These are phyloP conservation scores for Kluyveromyces siamensis DNA, from an alignment of 805 yeast species.

Conservation along the genomic window DNA sequence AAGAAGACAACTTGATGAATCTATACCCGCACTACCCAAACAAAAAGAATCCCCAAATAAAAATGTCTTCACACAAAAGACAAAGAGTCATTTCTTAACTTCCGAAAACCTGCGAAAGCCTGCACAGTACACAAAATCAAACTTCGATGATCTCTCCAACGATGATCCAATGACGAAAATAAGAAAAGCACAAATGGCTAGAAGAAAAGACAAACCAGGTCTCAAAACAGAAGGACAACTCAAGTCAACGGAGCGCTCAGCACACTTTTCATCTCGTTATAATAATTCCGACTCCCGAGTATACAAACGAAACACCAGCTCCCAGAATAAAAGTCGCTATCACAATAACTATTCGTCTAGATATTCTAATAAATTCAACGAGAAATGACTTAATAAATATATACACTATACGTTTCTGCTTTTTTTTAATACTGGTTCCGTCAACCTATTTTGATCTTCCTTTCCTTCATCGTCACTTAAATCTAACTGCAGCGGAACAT, in stretches of 20 bases:
- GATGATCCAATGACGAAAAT: slow-evolving; percentile 25
- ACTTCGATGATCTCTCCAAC: slow-evolving; percentile 7
- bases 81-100: not conserved
- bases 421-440: not conserved
- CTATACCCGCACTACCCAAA: slow-evolving; percentile 5
- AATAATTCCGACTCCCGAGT: not conserved
- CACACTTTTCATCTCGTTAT: no score
- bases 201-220: not conserved
- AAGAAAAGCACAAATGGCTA: slow-evolving; percentile 1
- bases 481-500: slow-evolving; percentile 5
- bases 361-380: not conserved
- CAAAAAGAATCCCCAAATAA: slow-evolving; percentile 1
- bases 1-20: slow-evolving; percentile 13
- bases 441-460: slow-evolving; percentile 9
- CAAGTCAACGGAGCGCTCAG: no score
- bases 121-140: not conserved
- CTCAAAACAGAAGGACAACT: not conserved
- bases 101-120: not conserved
- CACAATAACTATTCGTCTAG: not conserved
- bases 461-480: slow-evolving; percentile 42
- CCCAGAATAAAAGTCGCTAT: not conserved
- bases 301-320: not conserved
- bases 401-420: not conserved
- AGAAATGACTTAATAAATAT: no score
- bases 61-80: not conserved